phyloP scores from a whole-genome alignment of 305 asterid genomes.

The Fraxinus ornus region DNA sequence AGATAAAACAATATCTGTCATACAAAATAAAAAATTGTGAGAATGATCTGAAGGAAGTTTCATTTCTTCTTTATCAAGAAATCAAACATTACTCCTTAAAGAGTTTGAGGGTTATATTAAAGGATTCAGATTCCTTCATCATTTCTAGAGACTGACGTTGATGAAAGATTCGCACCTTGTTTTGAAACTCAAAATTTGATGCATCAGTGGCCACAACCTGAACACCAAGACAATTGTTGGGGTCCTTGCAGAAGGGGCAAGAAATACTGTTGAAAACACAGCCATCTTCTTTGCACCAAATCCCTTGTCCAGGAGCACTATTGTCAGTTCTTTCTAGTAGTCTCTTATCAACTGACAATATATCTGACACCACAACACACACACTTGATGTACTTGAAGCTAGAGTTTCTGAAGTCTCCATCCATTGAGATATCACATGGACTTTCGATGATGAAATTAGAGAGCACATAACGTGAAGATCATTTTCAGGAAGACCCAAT shows the following conservation, averaged over 20 bases:
- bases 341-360: conserved; percentile 48
- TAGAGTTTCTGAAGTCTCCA: conserved; percentile 34
- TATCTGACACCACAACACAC: conserved; percentile 58
- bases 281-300: conserved; percentile 98
- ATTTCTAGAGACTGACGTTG: neutral
- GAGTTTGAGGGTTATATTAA: neutral
- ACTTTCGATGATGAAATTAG: conserved; percentile 60
- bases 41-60: conserved; percentile 11
- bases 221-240: conserved; percentile 70
- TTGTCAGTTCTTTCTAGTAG: conserved; percentile 41
- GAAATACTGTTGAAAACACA: conserved; percentile 72
- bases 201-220: conserved; percentile 90
- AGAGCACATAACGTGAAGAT: conserved; percentile 45
- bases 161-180: conserved; percentile 56
- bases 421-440: conserved; percentile 59
- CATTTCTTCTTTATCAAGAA: conserved; percentile 6
- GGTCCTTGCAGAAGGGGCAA: conserved; percentile 69
- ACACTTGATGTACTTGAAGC: conserved; percentile 41
- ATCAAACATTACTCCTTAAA: neutral
- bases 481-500: conserved; percentile 64
- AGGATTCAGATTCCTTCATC: neutral
- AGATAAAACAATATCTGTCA: conserved; percentile 57
- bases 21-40: conserved; percentile 17
- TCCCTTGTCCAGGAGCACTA: conserved; percentile 55
- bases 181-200: conserved; percentile 54